Evolutionary conservation across 371 early-diverging fungal species (phyloP), one percentile per base, ranked within the genome.

Genomic region (Mortierella sp.): DNA sequence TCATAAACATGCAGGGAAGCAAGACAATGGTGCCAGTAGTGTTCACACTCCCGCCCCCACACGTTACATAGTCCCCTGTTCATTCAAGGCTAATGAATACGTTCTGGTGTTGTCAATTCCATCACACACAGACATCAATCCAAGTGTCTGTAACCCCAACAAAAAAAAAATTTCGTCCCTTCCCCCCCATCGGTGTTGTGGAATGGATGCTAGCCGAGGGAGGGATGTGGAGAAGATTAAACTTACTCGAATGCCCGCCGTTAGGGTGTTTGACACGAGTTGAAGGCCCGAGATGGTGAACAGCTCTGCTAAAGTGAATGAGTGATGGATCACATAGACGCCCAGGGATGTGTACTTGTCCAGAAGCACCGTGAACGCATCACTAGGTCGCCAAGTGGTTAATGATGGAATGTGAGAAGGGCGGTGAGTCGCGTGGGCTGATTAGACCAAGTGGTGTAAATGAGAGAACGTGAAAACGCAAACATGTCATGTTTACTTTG

Each of bases 281-380:
- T 94, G 91, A 62, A 94, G 88, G 1, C 94, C 90, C 12, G 92
- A 85, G 61, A 92, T 74, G 24, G 93, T 83, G 68, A 95, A 88
- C 21, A 94, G 78, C 64, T 95, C 95, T 12, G 91, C 91, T 10
- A 94, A 78, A 7, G 91, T 90, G 60, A 94, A 94, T 17, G 90
- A 81, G 60, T 83, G 85, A 53, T 92, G 88, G 29, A 93, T 83
- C 41, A 91, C 62, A 57, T 88, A 87, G n/a, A 92, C 81, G 19
- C 90, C 90, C 12, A 89, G 67, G 7, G 81, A 84, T 19, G 93
- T 91, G 55, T 91, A 91, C 61, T 85, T 82, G 66, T 91, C 91
- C 28, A 93, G 63, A 2, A 87, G 80, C 55, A 84, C 83, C 39
- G 86, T 79, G 63, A 89, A 89, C 8, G 84, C 83, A 60, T 80